Evolutionary conservation across 208 protist genomes (phyloP).

Genomic region (Angomonas deanei): DNA sequence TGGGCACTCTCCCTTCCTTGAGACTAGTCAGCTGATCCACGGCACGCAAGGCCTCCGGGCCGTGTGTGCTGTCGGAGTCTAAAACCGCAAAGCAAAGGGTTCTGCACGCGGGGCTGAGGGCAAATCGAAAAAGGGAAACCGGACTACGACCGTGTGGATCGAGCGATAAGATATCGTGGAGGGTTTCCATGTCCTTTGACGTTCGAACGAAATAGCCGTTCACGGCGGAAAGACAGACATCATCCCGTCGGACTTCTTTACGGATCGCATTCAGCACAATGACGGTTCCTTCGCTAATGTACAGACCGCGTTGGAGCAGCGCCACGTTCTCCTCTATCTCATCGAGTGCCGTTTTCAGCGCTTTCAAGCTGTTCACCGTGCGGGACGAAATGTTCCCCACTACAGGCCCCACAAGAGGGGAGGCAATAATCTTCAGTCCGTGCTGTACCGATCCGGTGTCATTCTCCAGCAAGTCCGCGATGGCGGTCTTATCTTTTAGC

Average conservation of each 20-base stretch:
- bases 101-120: slow-evolving; percentile 21
- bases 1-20: slow-evolving; percentile 22
- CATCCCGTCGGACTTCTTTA: slow-evolving; percentile 13
- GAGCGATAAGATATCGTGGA: slow-evolving; percentile 26
- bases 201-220: slow-evolving; percentile 14
- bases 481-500: slow-evolving; percentile 18
- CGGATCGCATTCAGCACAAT: slow-evolving; percentile 19
- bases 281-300: slow-evolving; percentile 6
- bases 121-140: slow-evolving; percentile 32
- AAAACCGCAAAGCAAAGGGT: slow-evolving; percentile 27
- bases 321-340: slow-evolving; percentile 9
- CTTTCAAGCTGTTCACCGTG: slow-evolving; percentile 1
- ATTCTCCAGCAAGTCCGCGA: slow-evolving; percentile 19
- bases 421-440: slow-evolving; percentile 13
- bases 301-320: not conserved
- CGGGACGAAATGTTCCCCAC: slow-evolving; percentile 22
- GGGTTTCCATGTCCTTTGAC: slow-evolving; percentile 18
- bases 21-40: not conserved
- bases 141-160: slow-evolving; percentile 16
- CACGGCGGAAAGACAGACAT: slow-evolving; percentile 26
- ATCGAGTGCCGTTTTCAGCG: slow-evolving; percentile 8
- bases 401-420: slow-evolving; percentile 32
- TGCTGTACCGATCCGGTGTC: not conserved
- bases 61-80: slow-evolving; percentile 12
- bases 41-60: slow-evolving; percentile 17